phyloP scores from a whole-genome alignment of 2,329 filamentous ascomycete species.

The Meredithiella fracta region DNA sequence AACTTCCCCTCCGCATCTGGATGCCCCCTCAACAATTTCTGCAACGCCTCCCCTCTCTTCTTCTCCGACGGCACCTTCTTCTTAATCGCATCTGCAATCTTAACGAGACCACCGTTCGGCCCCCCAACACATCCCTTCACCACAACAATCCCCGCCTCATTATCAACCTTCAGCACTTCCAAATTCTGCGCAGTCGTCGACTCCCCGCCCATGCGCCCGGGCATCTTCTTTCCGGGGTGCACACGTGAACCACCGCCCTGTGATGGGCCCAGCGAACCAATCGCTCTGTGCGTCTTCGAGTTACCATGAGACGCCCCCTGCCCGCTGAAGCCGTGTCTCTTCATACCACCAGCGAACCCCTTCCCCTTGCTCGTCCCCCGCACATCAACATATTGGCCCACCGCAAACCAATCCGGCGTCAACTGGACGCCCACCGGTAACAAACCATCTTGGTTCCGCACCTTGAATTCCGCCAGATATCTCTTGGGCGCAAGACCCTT shows the following conservation, averaged over 20 bases:
- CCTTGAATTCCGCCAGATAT: conserved; percentile 72
- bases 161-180: conserved; percentile 74
- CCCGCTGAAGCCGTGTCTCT: conserved; percentile 76
- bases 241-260: conserved; percentile 90
- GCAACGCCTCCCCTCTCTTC: conserved; percentile 16
- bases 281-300: conserved; percentile 80
- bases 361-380: conserved; percentile 65
- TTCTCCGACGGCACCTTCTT: conserved; percentile 44
- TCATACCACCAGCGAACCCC: conserved; percentile 97
- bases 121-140: conserved; percentile 77
- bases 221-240: conserved; percentile 93
- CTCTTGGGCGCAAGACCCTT: conserved; percentile 72
- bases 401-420: conserved; percentile 75
- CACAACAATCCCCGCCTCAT: conserved; percentile 71
- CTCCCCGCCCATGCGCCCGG: conserved; percentile 85
- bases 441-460: conserved; percentile 56
- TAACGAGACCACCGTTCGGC: conserved; percentile 71
- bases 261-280: conserved; percentile 76
- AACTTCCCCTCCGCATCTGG: conserved; percentile 30
- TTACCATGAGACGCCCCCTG: conserved; percentile 91
- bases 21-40: conserved; percentile 25
- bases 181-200: conserved; percentile 82
- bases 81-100: conserved; percentile 81
- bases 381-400: conserved; percentile 82
- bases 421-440: conserved; percentile 60